phyloP scores from a whole-genome alignment of 1,139 yeast genomes.

The Blastobotrys petasosporus region DNA sequence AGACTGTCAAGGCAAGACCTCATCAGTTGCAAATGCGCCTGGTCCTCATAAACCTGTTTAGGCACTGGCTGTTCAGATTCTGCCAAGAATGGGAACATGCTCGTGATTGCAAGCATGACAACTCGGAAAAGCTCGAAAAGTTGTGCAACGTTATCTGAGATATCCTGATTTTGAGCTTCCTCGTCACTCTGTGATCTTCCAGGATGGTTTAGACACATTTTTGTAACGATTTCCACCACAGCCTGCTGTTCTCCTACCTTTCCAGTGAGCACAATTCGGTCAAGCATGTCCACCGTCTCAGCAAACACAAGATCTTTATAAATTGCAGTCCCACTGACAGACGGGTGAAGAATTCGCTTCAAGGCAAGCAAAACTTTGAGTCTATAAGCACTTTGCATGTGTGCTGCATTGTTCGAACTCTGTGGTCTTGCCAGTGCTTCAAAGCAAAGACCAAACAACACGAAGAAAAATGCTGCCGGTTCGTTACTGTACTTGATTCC shows the following conservation, averaged over 20 bases:
- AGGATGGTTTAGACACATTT: conserved; percentile 39
- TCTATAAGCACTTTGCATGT: conserved; percentile 24
- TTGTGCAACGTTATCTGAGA: conserved; percentile 63
- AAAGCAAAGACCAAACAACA: conserved; percentile 77
- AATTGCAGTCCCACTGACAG: conserved; percentile 53
- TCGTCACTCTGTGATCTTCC: conserved; percentile 19
- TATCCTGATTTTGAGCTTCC: conserved; percentile 26
- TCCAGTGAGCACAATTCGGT: conserved; percentile 62
- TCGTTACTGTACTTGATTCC: conserved; percentile 44
- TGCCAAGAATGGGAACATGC: conserved; percentile 54
- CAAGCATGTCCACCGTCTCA: conserved; percentile 72
- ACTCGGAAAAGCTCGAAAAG: conserved; percentile 74
- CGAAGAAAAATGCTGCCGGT: conserved; percentile 68
- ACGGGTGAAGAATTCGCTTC: conserved; percentile 51
- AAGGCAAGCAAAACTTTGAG: conserved; percentile 49
- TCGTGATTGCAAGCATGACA: conserved; percentile 59
- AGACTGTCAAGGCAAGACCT: conserved; percentile 51
- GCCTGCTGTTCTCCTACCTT: conserved; percentile 46
- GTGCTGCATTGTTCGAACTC: conserved; percentile 1
- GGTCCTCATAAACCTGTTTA: conserved; percentile 29
- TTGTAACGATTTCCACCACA: conserved; percentile 52
- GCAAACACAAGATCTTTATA: conserved; percentile 65
- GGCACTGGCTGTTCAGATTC: conserved; percentile 34
- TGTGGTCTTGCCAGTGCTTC: conserved; percentile 54
- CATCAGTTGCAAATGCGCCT: conserved; percentile 24